A percentile compares a stretch with the other conserved stretches of the same genome.
Evolutionary conservation across 75 land plant genomes (phyloP).

Genomic region (Larix kaempferi): DNA sequence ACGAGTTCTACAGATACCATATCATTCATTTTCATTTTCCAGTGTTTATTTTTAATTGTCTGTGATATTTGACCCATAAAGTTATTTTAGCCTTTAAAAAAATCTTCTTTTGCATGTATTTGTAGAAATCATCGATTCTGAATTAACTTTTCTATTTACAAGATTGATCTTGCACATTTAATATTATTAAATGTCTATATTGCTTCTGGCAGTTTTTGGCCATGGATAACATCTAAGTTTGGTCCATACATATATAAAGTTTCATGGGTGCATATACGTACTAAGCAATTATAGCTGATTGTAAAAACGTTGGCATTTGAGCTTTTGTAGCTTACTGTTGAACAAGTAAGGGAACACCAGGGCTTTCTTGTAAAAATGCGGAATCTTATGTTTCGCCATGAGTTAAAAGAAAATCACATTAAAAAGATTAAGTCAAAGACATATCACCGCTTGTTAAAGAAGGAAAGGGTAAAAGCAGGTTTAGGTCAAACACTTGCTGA

Average conservation of each 20-base stretch:
- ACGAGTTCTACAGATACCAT: too few species aligned
- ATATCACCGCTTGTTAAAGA: slow-evolving; percentile 70
- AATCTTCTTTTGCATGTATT: too few species aligned
- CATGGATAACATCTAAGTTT: not conserved
- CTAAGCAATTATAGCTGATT: not conserved
- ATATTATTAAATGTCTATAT: too few species aligned
- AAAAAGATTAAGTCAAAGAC: slow-evolving; percentile 94
- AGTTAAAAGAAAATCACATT: slow-evolving; percentile 70
- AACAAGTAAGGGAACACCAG: slow-evolving; percentile 74
- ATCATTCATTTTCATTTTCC: not conserved
- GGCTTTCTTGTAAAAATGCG: slow-evolving; percentile 87
- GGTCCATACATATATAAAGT: not conserved
- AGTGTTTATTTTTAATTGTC: not conserved
- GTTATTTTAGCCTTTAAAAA: not conserved
- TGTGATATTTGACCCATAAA: not conserved
- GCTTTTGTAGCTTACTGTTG: slow-evolving; percentile 61
- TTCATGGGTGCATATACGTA: not conserved
- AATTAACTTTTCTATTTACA: too few species aligned
- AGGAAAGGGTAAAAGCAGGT: slow-evolving; percentile 41
- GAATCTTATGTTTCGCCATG: slow-evolving; percentile 73
- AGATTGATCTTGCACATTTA: too few species aligned
- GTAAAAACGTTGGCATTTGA: not conserved
- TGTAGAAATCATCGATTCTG: too few species aligned
- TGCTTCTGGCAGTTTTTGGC: not conserved
- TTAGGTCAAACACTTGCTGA: slow-evolving; percentile 35